Percentiles rank a stretch among this genome's conserved stretches.
Conservation (phyloP, 2,329 filamentous ascomycete species). For the Emmonsiellopsis sp. region DNA sequence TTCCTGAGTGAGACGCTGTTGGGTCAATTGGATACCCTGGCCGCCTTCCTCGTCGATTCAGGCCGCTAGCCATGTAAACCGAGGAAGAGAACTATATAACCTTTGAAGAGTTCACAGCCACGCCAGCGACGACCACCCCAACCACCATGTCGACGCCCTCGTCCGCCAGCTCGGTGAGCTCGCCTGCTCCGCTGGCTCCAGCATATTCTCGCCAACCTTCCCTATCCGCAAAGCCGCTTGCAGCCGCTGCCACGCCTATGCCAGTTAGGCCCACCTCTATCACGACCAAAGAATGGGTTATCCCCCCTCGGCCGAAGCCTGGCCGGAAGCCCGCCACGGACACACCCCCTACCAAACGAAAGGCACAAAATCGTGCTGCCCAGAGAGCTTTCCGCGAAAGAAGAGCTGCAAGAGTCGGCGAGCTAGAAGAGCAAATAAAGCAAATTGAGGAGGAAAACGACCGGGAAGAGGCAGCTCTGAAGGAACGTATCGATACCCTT, state of each 20-base stretch:
- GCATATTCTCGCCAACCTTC: slow-evolving; percentile 16
- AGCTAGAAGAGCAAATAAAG: slow-evolving; percentile 44
- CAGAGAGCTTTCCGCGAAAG: slow-evolving; percentile 90
- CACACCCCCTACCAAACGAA: slow-evolving; percentile 80
- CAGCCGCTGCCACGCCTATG: slow-evolving; percentile 24
- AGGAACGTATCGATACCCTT: slow-evolving; percentile 45
- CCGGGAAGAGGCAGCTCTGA: slow-evolving; percentile 40
- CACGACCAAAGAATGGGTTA: slow-evolving; percentile 77
- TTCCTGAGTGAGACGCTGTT: neutral
- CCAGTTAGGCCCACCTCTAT: slow-evolving; percentile 42
- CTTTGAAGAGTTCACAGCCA: neutral
- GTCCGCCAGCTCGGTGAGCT: slow-evolving; percentile 28
- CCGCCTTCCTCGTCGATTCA: neutral
- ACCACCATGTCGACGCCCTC: slow-evolving; percentile 29
- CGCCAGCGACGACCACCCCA: slow-evolving; percentile 26
- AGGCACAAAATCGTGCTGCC: slow-evolving; percentile 88
- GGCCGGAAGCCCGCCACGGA: slow-evolving; percentile 88
- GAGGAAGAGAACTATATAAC: neutral
- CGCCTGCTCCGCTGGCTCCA: slow-evolving; percentile 25
- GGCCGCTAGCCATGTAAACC: neutral
- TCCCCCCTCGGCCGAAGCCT: slow-evolving; percentile 81
- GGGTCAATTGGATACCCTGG: neutral
- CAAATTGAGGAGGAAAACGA: slow-evolving; percentile 39
- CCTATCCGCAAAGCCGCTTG: slow-evolving; percentile 28
- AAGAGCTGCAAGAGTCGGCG: slow-evolving; percentile 81